Evolutionary conservation across 2,329 filamentous ascomycete species (phyloP).

Genomic region (Aspergillus chevalieri): DNA sequence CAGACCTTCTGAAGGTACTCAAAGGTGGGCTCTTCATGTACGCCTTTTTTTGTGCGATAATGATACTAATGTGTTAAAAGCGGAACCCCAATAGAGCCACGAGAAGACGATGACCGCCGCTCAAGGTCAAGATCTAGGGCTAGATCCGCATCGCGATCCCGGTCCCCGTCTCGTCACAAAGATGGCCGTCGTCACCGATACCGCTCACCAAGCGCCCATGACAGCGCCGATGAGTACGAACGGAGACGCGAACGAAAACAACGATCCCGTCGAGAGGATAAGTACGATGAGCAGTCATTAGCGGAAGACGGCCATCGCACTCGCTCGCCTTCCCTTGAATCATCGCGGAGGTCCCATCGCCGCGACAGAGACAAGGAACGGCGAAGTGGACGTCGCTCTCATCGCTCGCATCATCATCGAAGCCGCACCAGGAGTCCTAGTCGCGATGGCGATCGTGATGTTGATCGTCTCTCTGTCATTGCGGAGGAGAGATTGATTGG

Average conservation of each 20-base stretch:
- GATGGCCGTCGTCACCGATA: slow-evolving; percentile 47
- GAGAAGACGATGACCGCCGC: slow-evolving; percentile 23
- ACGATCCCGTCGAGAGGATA: slow-evolving; percentile 31
- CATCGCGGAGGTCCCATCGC: slow-evolving; percentile 53
- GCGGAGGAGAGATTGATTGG: slow-evolving; percentile 16
- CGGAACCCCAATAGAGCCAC: slow-evolving; percentile 29
- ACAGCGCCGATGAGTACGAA: slow-evolving; percentile 32
- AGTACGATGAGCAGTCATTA: slow-evolving; percentile 39
- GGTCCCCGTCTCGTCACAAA: slow-evolving; percentile 32
- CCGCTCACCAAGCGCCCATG: slow-evolving; percentile 40
- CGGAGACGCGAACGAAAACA: slow-evolving; percentile 18
- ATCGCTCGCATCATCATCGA: slow-evolving; percentile 48
- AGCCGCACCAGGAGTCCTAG: slow-evolving; percentile 25
- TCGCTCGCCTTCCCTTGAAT: slow-evolving; percentile 59
- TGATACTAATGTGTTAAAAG: slow-evolving; percentile 11
- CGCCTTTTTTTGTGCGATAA: neutral
- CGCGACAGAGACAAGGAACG: slow-evolving; percentile 56
- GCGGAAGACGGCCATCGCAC: slow-evolving; percentile 48
- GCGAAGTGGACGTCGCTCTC: slow-evolving; percentile 38
- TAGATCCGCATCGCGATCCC: slow-evolving; percentile 19
- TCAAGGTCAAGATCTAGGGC: slow-evolving; percentile 26
- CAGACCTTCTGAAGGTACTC: slow-evolving; percentile 16
- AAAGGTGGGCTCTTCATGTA: slow-evolving; percentile 21
- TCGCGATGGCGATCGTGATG: slow-evolving; percentile 32
- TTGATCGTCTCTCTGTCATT: slow-evolving; percentile 27